These are phyloP conservation scores for Murraya koenigii DNA, from an alignment of 345 rosid genomes.

Conservation along the genomic window DNA sequence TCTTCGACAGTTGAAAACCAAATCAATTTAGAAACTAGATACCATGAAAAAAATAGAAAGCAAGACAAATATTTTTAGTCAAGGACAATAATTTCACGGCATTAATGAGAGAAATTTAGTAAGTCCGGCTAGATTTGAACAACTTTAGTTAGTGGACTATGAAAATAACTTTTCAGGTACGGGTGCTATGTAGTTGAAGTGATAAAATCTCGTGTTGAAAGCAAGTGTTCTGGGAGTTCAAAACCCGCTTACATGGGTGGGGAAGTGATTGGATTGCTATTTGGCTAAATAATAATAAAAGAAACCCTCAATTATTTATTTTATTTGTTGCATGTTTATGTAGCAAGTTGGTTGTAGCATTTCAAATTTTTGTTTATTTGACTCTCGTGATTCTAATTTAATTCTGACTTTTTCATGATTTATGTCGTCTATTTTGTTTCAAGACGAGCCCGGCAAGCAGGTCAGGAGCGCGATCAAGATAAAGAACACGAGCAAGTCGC, in stretches of 20 bases:
- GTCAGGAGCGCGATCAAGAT: constrained; percentile 91
- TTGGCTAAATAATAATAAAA: too few species aligned
- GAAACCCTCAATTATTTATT: too few species aligned
- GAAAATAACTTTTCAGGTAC: background rate
- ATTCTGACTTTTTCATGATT: background rate
- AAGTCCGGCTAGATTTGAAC: background rate
- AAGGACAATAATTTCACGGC: background rate
- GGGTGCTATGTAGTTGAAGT: too few species aligned
- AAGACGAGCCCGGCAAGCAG: constrained; percentile 99
- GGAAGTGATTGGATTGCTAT: too few species aligned
- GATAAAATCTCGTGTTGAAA: too few species aligned
- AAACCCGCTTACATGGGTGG: too few species aligned
- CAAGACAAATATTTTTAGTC: background rate
- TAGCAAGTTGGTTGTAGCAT: background rate
- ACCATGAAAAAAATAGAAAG: background rate
- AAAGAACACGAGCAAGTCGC: constrained; percentile 89
- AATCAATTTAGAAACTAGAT: background rate
- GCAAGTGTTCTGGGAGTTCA: too few species aligned
- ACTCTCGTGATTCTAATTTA: background rate
- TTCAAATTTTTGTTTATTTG: background rate
- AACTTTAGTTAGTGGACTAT: background rate
- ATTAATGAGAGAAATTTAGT: background rate
- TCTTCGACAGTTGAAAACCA: background rate
- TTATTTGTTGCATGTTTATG: too few species aligned
- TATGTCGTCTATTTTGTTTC: constrained; percentile 13